These are phyloP conservation scores for Canariomyces notabilis DNA, from an alignment of 2,329 filamentous ascomycete species.

Conservation along the genomic window DNA sequence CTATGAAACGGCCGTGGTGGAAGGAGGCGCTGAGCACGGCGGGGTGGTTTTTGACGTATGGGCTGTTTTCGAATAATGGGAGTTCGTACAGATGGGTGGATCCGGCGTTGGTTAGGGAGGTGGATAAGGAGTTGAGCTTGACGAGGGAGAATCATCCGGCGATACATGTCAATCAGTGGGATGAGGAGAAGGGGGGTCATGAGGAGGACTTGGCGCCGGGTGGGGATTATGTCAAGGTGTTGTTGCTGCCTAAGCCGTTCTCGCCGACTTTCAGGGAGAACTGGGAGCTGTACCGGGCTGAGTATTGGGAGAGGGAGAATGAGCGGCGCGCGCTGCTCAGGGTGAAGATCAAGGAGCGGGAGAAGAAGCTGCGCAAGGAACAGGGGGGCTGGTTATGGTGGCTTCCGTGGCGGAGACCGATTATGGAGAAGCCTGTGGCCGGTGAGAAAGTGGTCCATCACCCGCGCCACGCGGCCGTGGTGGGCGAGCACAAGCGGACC, in stretches of 20 bases:
- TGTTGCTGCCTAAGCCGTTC: constrained; percentile 90
- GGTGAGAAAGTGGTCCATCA: constrained; percentile 32
- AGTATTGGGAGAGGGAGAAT: constrained; percentile 97
- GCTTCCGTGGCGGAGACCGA: constrained; percentile 64
- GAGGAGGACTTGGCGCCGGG: constrained; percentile 89
- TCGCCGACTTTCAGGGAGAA: constrained; percentile 92
- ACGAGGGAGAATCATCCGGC: constrained; percentile 37
- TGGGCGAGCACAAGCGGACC: constrained; percentile 44
- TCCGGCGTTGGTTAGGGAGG: constrained; percentile 52
- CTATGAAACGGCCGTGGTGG: constrained; percentile 79
- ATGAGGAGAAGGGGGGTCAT: constrained; percentile 62
- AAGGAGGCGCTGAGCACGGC: constrained; percentile 68
- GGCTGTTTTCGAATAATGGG: constrained; percentile 62
- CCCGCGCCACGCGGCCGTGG: constrained; percentile 37
- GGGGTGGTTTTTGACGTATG: constrained; percentile 74
- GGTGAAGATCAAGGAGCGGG: constrained; percentile 61
- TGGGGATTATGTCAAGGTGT: constrained; percentile 85
- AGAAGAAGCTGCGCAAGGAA: constrained; percentile 62
- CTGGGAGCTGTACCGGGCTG: constrained; percentile 89
- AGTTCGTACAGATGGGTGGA: constrained; percentile 76
- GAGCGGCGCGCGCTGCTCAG: constrained; percentile 74
- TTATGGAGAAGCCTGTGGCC: constrained; percentile 14
- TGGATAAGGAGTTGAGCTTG: constrained; percentile 54
- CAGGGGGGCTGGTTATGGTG: constrained; percentile 79
- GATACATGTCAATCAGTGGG: constrained; percentile 36